Evolutionary conservation across 371 early-diverging fungal genomes (phyloP), one percentile per base, ranked within the genome.

Genomic region (Fennellomyces sp.): DNA sequence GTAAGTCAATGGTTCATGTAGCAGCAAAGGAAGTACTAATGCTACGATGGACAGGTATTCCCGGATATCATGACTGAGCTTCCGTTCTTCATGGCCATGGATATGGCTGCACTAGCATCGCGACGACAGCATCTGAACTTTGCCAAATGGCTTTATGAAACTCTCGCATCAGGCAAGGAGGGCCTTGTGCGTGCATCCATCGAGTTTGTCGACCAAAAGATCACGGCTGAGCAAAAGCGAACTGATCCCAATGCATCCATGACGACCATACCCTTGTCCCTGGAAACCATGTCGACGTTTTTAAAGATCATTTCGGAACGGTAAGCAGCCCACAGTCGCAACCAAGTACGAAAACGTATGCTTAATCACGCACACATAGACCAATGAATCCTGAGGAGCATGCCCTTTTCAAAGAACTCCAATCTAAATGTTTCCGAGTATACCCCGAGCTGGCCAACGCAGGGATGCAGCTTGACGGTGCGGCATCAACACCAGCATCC

Each of bases 121-220:
- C 82, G 93, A 15, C 74, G 93, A 33, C 92, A 93, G 60, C 88
- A 86, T 56, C 69, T 96, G 2, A 93, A 61, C 28, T 68, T 96
- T 3, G 96, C 94, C 60, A 94, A 91, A 66, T 96, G 95, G 94
- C 75, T 96, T 13, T 86, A 80, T 58, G 94, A 92, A 36, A 86
- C 87, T 49, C 81, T 93, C 4, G 61, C 60, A 0, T 79, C 87
- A 11, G 83, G 86, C 38, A 88, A 88, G 7, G 89, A 89, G 49
- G 57, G 69, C 13, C 94, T 96, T 73, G 65, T 88, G 38, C 77
- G 81, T 21, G 87, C 89, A 1, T 89, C 89, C 56, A 66, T 96
- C 56, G 92, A 92, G 13, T 94, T 91, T 63, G 64, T 96, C 38
- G 74, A 76, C 29, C 87, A 87, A 38, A 91, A 93, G 63, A 75